phyloP scores from a whole-genome alignment of 148 eudicot genomes.

The Heliosperma pusillum region DNA sequence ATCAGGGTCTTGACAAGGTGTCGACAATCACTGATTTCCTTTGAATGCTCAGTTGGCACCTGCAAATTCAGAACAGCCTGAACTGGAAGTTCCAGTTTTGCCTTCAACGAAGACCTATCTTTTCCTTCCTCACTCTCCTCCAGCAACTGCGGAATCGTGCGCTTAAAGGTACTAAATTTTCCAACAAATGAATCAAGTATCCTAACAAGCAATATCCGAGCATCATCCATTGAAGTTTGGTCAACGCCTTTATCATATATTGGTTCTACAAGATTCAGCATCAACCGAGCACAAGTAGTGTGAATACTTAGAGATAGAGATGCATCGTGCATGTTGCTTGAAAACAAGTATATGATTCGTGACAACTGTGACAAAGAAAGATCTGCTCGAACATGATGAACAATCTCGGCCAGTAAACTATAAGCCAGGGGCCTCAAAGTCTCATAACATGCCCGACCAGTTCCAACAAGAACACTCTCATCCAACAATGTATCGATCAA shows the following conservation, averaged over 20 bases:
- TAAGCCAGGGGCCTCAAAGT: slow-evolving; percentile 93
- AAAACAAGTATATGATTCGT: slow-evolving; percentile 89
- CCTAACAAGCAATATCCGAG: slow-evolving; percentile 81
- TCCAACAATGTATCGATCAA: slow-evolving; percentile 88
- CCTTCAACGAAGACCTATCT: slow-evolving; percentile 68
- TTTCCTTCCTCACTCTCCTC: slow-evolving; percentile 96
- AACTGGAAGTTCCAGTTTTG: slow-evolving; percentile 94
- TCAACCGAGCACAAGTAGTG: slow-evolving; percentile 95
- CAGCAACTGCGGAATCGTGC: slow-evolving; percentile 85
- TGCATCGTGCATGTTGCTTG: slow-evolving; percentile 99
- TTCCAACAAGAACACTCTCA: slow-evolving; percentile 98
- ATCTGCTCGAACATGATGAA: slow-evolving; percentile 92
- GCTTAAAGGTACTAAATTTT: slow-evolving; percentile 90
- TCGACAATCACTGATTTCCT: slow-evolving; percentile 93
- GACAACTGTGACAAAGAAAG: slow-evolving; percentile 93
- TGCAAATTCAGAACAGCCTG: slow-evolving; percentile 95
- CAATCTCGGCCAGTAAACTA: slow-evolving; percentile 93
- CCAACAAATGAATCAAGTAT: slow-evolving; percentile 99
- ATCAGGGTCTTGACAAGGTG: slow-evolving; percentile 92
- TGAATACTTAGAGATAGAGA: slow-evolving; percentile 89
- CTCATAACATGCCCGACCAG: slow-evolving; percentile 95
- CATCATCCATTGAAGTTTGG: slow-evolving; percentile 90
- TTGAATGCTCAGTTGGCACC: slow-evolving; percentile 80
- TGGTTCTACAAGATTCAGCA: slow-evolving; percentile 99
- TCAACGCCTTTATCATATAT: slow-evolving; percentile 94